These are phyloP conservation scores for Sophora flavescens DNA, from an alignment of 306 rosid genomes.

Conservation along the genomic window DNA sequence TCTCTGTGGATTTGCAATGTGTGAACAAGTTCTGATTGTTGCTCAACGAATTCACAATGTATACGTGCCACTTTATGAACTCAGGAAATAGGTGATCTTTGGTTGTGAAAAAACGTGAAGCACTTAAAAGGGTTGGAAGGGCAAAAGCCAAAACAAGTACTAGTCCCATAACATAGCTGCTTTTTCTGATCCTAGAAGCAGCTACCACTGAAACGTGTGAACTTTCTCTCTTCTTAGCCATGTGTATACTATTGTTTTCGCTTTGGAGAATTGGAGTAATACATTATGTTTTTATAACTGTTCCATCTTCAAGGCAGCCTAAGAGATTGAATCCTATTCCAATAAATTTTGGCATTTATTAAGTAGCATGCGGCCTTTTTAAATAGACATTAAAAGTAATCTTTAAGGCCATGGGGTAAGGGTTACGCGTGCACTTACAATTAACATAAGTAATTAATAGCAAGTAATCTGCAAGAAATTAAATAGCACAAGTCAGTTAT, in stretches of 20 bases:
- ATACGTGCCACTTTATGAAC: conserved; percentile 58
- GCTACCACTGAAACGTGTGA: background rate
- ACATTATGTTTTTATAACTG: background rate
- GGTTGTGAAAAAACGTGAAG: background rate
- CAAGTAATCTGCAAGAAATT: background rate
- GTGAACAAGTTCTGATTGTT: conserved; percentile 38
- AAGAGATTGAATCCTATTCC: conserved; percentile 28
- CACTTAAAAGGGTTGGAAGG: conserved; percentile 26
- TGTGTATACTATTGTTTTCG: background rate
- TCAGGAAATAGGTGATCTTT: conserved; percentile 43
- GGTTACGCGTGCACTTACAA: conserved; percentile 5
- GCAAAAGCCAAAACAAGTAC: conserved; percentile 15
- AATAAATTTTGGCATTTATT: conserved; percentile 37
- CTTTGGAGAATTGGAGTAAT: background rate
- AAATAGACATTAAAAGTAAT: background rate
- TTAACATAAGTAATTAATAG: conserved; percentile 20
- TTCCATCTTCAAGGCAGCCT: background rate
- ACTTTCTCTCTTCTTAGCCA: conserved; percentile 2
- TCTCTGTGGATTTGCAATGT: conserved; percentile 51
- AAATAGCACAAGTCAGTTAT: background rate
- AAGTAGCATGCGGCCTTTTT: conserved; percentile 28
- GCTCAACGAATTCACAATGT: conserved; percentile 43
- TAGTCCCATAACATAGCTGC: conserved; percentile 3
- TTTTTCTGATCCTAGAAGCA: background rate
- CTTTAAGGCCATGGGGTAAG: background rate